Base-by-base conservation (phyloP, 257 asterid genomes). In the Nicotiana undulata region DNA sequence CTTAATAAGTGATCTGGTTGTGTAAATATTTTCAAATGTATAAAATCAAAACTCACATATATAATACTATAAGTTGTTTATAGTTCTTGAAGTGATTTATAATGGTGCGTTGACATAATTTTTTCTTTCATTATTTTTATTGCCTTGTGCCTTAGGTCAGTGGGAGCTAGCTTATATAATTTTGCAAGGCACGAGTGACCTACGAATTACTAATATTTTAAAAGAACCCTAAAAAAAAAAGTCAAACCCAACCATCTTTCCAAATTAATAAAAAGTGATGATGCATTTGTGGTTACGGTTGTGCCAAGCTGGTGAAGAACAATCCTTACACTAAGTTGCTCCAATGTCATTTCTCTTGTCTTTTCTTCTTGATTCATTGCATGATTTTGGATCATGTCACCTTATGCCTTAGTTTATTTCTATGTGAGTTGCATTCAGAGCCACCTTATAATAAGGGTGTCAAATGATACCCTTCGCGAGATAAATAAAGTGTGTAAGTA, bases 341-440 rank as follows among this genome's bases (percentile, higher is more conserved):
- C 78, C 66, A 70, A 83, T 84, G 85, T 83, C 84, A 85, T 79
- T 58, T 7, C 40, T 28, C 85, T 91, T 88, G 90, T 88, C 82
- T 80, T 85, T 89, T 88, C 80, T 53, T 81, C 90, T 55, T 31
- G 32, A 79, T 89, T 86, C 95, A 80, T 83, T 91, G 95, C 88
- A 91, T 87, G 85, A 44, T 63, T 79, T 75, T 31, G 18, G 49
- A 13, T 79, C 89, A 85, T 52, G 83, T 81, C 80, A 66, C 63
- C 59, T 28, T 65, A 4, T 13, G 75, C 37, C n/a, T 10, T 77
- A 77, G 2, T 77, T 32, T 77, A 59, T 56, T 58, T 34, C 16
- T 56, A 34, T 44, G 4, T 32, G 60, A 20, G 65, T 75, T 64
- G 16, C 24, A n/a, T n/a, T n/a, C n/a, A n/a, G n/a, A n/a, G n/a